Evolutionary conservation across 73 alveolate genomes (phyloP).

Genomic region (Stentor roeselii): DNA sequence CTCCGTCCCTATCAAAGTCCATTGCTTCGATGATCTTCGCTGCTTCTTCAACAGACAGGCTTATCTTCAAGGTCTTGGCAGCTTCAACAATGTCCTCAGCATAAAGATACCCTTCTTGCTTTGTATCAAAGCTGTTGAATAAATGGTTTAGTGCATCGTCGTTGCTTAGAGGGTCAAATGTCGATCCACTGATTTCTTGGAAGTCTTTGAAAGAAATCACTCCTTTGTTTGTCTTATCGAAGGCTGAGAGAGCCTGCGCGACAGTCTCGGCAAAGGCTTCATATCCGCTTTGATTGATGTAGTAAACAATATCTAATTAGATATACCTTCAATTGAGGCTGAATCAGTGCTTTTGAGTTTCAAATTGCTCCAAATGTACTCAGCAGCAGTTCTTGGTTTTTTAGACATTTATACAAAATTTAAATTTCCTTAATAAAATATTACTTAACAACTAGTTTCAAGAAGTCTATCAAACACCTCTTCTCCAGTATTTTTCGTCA

Average conservation of each 20-base stretch:
- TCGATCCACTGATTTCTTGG: background rate
- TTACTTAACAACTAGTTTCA: background rate
- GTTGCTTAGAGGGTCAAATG: background rate
- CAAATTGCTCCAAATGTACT: background rate
- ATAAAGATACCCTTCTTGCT: background rate
- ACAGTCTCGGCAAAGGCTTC: background rate
- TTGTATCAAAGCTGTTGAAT: background rate
- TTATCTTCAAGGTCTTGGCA: background rate
- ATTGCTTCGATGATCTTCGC: background rate
- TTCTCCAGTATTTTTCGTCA: background rate
- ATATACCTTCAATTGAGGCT: conserved; percentile 1
- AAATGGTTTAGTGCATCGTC: background rate
- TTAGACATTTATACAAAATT: background rate
- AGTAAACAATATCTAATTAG: background rate
- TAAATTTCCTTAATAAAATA: too few relatives aligned
- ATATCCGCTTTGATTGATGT: background rate
- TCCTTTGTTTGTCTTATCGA: background rate
- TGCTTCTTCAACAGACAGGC: background rate
- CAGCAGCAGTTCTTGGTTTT: conserved; percentile 1
- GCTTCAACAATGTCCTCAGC: conserved; percentile 1
- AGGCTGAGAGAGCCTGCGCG: background rate
- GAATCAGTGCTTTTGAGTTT: background rate
- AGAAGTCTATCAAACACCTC: background rate
- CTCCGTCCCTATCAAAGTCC: background rate
- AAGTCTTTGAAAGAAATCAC: background rate